Evolutionary conservation across 1,139 yeast species (phyloP).

Genomic region (Hemisphaericaspora xylanilytica): DNA sequence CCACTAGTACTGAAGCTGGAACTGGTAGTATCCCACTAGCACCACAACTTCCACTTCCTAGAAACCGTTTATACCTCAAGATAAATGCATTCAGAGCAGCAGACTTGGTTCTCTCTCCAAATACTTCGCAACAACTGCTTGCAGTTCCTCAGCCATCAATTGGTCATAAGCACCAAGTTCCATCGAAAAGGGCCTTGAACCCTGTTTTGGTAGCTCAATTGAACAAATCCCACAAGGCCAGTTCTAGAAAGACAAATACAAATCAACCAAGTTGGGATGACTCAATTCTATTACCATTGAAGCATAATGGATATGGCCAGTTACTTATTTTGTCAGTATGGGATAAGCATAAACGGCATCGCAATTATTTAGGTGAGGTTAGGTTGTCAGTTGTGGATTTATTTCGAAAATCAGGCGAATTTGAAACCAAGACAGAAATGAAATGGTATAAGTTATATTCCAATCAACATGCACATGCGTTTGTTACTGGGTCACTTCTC

Average conservation of each 20-base stretch:
- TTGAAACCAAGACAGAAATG: constrained; percentile 28
- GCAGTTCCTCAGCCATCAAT: constrained; percentile 1
- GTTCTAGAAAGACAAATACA: constrained; percentile 37
- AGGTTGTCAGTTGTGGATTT: constrained; percentile 45
- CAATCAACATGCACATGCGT: constrained; percentile 42
- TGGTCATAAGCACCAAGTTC: constrained; percentile 6
- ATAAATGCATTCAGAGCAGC: constrained; percentile 42
- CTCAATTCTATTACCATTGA: constrained; percentile 32
- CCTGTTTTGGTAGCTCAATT: constrained; percentile 38
- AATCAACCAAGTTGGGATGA: constrained; percentile 49
- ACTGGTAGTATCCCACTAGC: not conserved
- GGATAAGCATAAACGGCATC: constrained; percentile 46
- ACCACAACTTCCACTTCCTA: not conserved
- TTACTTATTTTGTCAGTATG: constrained; percentile 38
- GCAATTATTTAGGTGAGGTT: constrained; percentile 57
- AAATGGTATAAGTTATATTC: constrained; percentile 55
- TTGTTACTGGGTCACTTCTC: constrained; percentile 56
- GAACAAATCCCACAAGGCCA: constrained; percentile 29
- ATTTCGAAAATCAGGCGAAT: constrained; percentile 24
- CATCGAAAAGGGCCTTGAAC: constrained; percentile 23
- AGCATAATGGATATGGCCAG: constrained; percentile 27
- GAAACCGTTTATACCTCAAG: constrained; percentile 21
- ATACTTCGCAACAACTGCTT: constrained; percentile 7
- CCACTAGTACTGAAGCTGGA: not conserved
- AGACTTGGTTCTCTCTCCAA: constrained; percentile 27